Evolutionary conservation across 108 stramenopile genomes (phyloP).

Genomic region (Nitzschia sp.): DNA sequence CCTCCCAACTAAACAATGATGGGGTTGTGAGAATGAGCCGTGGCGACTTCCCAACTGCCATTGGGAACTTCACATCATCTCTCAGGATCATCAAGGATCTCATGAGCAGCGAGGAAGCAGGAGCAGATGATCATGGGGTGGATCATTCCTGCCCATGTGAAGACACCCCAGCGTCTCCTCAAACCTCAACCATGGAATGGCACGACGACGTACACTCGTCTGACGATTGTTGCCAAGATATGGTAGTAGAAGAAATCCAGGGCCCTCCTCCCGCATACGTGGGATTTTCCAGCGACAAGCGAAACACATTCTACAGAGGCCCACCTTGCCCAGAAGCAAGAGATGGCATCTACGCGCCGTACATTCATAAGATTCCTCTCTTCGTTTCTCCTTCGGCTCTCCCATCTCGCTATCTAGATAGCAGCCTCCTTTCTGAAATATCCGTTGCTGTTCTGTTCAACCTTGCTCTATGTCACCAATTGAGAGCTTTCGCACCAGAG

Average conservation of each 20-base stretch:
- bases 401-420: neutral
- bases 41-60: conserved; percentile 1
- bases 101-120: neutral
- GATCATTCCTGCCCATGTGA: neutral
- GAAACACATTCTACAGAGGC: too few relatives aligned
- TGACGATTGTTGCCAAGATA: conserved; percentile 10
- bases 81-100: conserved; percentile 8
- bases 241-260: conserved; percentile 57
- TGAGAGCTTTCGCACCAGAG: neutral
- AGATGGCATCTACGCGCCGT: neutral
- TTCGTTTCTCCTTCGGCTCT: conserved; percentile 2
- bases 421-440: conserved; percentile 6
- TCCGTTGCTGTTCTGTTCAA: conserved; percentile 27
- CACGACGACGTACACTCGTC: neutral
- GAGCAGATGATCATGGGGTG: neutral
- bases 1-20: conserved; percentile 7
- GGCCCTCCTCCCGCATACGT: conserved; percentile 29
- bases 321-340: too few relatives aligned
- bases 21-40: neutral
- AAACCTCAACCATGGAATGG: neutral
- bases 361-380: conserved; percentile 4
- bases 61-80: neutral
- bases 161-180: neutral
- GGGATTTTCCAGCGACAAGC: too few relatives aligned
- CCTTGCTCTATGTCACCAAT: conserved; percentile 19